These are phyloP conservation scores for Phytopythium oedochilum DNA, from an alignment of 352 stramenopile species.

Conservation along the genomic window DNA sequence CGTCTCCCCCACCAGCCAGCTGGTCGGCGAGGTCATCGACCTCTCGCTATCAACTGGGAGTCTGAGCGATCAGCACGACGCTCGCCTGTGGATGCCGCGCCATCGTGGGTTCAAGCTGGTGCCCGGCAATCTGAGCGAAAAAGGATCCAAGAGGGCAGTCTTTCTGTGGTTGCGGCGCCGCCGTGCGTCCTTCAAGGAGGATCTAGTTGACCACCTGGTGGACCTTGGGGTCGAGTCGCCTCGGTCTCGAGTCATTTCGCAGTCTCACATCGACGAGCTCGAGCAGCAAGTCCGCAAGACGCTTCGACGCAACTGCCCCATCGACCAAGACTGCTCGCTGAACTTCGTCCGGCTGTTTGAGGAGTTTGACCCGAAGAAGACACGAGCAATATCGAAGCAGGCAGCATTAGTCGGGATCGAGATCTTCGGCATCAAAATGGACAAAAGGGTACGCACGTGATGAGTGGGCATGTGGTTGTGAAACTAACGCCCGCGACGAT, in stretches of 20 bases:
- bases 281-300: conserved; percentile 68
- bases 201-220: conserved; percentile 48
- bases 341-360: conserved; percentile 76
- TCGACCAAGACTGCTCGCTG: conserved; percentile 69
- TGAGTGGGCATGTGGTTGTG: no score
- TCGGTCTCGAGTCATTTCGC: conserved; percentile 28
- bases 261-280: conserved; percentile 57
- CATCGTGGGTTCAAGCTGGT: conserved; percentile 77
- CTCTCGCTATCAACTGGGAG: conserved; percentile 60
- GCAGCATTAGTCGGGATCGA: conserved; percentile 44
- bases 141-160: conserved; percentile 41
- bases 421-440: conserved; percentile 70
- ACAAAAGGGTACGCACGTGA: conserved; percentile 48
- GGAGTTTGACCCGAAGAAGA: conserved; percentile 73
- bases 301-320: conserved; percentile 61
- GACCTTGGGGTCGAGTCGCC: conserved; percentile 35
- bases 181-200: conserved; percentile 23
- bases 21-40: conserved; percentile 59
- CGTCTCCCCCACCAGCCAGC: conserved; percentile 36
- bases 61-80: conserved; percentile 58
- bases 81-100: conserved; percentile 59
- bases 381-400: conserved; percentile 38
- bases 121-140: conserved; percentile 61
- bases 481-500: no score
- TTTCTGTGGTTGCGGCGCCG: conserved; percentile 65